Conservation (phyloP, 371 early-diverging fungal species). For the Coemansia sp. region DNA sequence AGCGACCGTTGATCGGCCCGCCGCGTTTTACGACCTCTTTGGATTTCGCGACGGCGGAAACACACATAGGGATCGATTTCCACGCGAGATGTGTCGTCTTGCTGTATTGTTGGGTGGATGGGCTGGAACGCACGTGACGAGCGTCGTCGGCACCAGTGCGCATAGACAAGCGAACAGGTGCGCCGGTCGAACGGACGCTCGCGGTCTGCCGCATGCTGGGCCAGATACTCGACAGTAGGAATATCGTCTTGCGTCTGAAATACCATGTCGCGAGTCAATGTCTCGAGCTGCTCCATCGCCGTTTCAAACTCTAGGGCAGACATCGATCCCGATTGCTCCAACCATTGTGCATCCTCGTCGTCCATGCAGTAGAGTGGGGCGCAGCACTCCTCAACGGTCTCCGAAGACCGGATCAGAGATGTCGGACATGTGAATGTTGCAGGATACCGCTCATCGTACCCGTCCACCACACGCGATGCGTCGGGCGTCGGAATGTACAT, state of each 20-base stretch:
- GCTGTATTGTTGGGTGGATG: conserved; percentile 66
- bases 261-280: conserved; percentile 53
- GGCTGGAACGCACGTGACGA: conserved; percentile 50
- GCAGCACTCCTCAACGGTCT: conserved; percentile 82
- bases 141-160: conserved; percentile 57
- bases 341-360: conserved; percentile 78
- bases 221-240: conserved; percentile 41
- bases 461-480: conserved; percentile 69
- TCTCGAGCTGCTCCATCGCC: conserved; percentile 77
- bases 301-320: conserved; percentile 75
- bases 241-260: conserved; percentile 42
- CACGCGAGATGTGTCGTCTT: conserved; percentile 65
- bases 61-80: conserved; percentile 95
- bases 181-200: conserved; percentile 19
- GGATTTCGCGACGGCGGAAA: conserved; percentile 92
- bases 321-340: conserved; percentile 60
- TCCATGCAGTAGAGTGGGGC: conserved; percentile 86
- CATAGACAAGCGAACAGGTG: conserved; percentile 41
- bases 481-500: conserved; percentile 91
- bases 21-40: conserved; percentile 82
- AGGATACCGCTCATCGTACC: conserved; percentile 69
- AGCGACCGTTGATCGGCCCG: conserved; percentile 85
- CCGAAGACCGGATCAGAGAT: conserved; percentile 84
- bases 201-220: conserved; percentile 40
- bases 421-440: conserved; percentile 68